Conservation (phyloP, 1,139 yeast species). For the Yamadazyma blattariae region DNA sequence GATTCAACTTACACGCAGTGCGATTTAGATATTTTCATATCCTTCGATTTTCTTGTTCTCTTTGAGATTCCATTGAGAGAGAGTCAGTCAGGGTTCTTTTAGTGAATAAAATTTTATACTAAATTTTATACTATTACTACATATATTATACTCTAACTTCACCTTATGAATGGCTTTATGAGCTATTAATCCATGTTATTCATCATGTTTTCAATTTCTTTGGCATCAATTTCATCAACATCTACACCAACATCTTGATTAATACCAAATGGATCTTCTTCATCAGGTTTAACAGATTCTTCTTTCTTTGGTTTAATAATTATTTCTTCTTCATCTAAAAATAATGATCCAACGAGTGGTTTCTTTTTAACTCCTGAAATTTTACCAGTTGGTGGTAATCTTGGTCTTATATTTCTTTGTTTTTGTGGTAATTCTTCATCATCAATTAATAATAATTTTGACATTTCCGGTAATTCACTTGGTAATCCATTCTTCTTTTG, state of each 20-base stretch:
- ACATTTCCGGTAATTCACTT: slow-evolving; percentile 41
- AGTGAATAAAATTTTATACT: no score
- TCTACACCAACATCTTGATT: no score
- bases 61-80: no score
- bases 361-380: slow-evolving; percentile 70
- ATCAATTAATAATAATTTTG: slow-evolving; percentile 53
- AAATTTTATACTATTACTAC: no score
- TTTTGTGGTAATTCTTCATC: slow-evolving; percentile 83
- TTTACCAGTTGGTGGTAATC: slow-evolving; percentile 92
- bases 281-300: neutral
- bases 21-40: neutral
- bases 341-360: slow-evolving; percentile 50
- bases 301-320: neutral
- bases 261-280: slow-evolving; percentile 7
- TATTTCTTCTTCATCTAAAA: slow-evolving; percentile 23
- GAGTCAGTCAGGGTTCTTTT: no score
- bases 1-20: slow-evolving; percentile 3
- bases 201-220: slow-evolving; percentile 17
- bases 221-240: slow-evolving; percentile 14
- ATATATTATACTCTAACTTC: no score
- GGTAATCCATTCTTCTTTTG: slow-evolving; percentile 55
- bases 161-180: no score
- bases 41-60: no score
- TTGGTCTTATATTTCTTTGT: slow-evolving; percentile 75
- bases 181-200: slow-evolving; percentile 8